Base-by-base conservation (phyloP, 2,329 filamentous ascomycete species). In the Aspergillus tanneri region DNA sequence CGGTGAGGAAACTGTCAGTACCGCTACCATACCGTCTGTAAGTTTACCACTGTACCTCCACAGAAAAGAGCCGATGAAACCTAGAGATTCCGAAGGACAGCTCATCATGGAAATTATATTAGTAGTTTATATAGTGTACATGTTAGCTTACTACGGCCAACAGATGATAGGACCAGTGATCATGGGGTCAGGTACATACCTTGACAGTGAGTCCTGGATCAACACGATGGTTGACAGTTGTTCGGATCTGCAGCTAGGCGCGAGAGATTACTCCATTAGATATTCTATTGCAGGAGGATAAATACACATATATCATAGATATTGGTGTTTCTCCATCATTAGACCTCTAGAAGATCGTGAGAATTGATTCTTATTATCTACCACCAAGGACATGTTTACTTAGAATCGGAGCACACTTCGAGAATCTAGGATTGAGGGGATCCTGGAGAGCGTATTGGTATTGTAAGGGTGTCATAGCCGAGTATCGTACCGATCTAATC, bases 401-500 rank as follows among this genome's bases (percentile, higher is more conserved):
- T 11, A 28, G 35, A 23, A 16, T 14, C 14, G 35, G 22, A n/a
- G n/a, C n/a, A n/a, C n/a, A n/a, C n/a, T n/a, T n/a, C n/a, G n/a
- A n/a, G n/a, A n/a, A n/a, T n/a, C n/a, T n/a, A n/a, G n/a, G n/a
- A n/a, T n/a, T n/a, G 18, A 27, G 18, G n/a, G 23, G n/a, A n/a
- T 34, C 18, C 12, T 18, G 9, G 18, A 43, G 5, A 5, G n/a
- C 24, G 43, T 42, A 45, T 22, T 45, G 46, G 43, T 47, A 47
- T 37, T n/a, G 46, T 50, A 44, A 52, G 27, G 34, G 38, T 14
- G n/a, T 24, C n/a, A 43, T 34, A 46, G 35, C 39, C 47, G 47
- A 44, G n/a, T 48, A 50, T 23, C 27, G 52, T 52, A 54, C 50
- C 50, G 43, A 60, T 60, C 57, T 60, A 60, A 60, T 60, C 57